Percentiles rank a stretch among this genome's conserved stretches.
These are phyloP conservation scores for Boletus patriciae DNA, from an alignment of 768 basidiomycete species.

Conservation along the genomic window DNA sequence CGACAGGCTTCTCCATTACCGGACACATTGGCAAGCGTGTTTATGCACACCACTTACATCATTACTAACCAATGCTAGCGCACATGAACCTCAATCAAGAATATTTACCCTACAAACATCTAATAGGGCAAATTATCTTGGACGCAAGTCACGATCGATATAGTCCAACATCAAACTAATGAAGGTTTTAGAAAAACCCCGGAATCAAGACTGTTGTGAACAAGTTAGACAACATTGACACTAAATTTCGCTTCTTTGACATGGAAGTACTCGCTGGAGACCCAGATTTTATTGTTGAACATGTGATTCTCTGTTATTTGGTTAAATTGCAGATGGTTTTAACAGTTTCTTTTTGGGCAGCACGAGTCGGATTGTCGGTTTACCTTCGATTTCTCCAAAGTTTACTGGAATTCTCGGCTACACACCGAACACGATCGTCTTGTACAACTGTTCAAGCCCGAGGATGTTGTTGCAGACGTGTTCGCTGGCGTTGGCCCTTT, in stretches of 20 bases:
- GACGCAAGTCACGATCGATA: constrained; percentile 57
- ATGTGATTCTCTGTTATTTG: constrained; percentile 52
- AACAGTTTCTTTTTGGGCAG: constrained; percentile 40
- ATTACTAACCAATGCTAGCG: constrained; percentile 46
- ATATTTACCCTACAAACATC: constrained; percentile 86
- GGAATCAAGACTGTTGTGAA: constrained; percentile 88
- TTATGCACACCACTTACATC: background rate
- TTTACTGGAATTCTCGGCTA: constrained; percentile 98
- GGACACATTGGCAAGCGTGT: constrained; percentile 85
- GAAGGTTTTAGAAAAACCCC: constrained; percentile 72
- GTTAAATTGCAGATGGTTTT: background rate
- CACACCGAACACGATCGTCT: constrained; percentile 90
- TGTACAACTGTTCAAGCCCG: constrained; percentile 66
- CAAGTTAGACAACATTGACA: constrained; percentile 85
- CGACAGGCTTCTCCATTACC: constrained; percentile 81
- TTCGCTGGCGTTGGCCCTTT: constrained; percentile 99
- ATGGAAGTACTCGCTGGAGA: constrained; percentile 98
- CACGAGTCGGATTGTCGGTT: constrained; percentile 84
- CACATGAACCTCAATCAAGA: constrained; percentile 90
- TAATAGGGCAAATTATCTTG: constrained; percentile 90
- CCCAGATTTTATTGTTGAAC: constrained; percentile 79
- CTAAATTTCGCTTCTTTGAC: constrained; percentile 86
- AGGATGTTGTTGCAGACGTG: constrained; percentile 86
- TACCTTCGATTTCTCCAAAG: constrained; percentile 90
- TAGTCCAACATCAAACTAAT: constrained; percentile 7